Evolutionary conservation across 1,139 yeast genomes (phyloP).

Genomic region (Blastobotrys persicus): DNA sequence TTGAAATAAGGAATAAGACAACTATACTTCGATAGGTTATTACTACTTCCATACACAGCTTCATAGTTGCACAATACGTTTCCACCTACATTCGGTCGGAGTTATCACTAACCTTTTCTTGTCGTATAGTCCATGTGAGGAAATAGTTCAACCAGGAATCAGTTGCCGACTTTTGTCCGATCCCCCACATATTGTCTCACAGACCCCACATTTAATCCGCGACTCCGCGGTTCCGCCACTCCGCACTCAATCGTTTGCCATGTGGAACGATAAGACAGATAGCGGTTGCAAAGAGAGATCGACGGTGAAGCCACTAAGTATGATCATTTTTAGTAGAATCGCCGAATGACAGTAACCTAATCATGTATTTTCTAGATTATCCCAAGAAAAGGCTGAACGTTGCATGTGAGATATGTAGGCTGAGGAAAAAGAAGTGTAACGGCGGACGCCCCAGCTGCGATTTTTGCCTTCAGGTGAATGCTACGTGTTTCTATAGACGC

Average conservation of each 20-base stretch:
- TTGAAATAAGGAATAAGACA: not conserved
- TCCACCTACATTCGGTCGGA: not conserved
- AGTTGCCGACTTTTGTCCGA: not conserved
- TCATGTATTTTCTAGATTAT: constrained; percentile 1
- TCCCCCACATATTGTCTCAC: not conserved
- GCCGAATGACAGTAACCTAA: not conserved
- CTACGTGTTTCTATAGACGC: not conserved
- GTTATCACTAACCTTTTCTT: not conserved
- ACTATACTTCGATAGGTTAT: not conserved
- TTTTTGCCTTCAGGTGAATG: not conserved
- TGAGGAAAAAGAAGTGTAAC: not conserved
- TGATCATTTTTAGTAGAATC: not conserved
- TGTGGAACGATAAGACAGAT: too few relatives aligned
- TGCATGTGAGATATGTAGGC: not conserved
- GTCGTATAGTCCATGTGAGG: not conserved
- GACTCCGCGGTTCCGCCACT: not conserved
- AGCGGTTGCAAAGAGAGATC: not conserved
- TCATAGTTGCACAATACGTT: not conserved
- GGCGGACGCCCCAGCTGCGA: constrained; percentile 1
- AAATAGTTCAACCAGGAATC: not conserved
- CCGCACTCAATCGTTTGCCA: too few relatives aligned
- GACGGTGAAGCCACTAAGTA: not conserved
- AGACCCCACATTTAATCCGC: not conserved
- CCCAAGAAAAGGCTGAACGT: not conserved
- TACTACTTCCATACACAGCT: not conserved